Evolutionary conservation across 305 asterid species (phyloP).

Genomic region (Solanum hybrid): DNA sequence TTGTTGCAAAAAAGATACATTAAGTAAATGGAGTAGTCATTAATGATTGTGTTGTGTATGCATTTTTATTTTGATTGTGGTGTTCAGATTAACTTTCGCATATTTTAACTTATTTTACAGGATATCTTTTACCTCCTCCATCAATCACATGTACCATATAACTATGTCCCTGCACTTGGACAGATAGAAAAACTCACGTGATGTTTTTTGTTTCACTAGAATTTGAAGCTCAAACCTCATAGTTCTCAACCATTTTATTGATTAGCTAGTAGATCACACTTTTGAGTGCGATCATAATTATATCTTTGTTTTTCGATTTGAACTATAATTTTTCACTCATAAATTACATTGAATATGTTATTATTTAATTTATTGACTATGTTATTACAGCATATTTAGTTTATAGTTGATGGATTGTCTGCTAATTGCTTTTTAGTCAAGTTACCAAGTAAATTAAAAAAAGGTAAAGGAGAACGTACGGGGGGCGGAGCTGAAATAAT

Average conservation of each 20-base stretch:
- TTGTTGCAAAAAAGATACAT: not conserved
- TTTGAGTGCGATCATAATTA: not conserved
- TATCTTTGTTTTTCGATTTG: no score
- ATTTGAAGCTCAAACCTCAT: not conserved
- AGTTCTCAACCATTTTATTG: not conserved
- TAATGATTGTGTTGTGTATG: not conserved
- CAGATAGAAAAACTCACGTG: not conserved
- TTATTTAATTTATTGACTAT: no score
- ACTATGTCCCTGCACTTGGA: not conserved
- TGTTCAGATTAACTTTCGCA: no score
- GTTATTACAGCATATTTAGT: not conserved
- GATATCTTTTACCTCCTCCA: not conserved
- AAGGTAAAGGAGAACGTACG: not conserved
- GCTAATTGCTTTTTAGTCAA: not conserved
- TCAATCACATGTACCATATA: accelerated
- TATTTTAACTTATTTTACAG: no score
- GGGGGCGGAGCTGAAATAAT: not conserved
- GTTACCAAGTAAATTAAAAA: no score
- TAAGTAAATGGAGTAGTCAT: not conserved
- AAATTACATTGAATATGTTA: not conserved
- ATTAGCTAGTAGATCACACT: not conserved
- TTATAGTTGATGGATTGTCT: not conserved
- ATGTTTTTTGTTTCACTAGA: not conserved
- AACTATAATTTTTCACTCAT: not conserved
- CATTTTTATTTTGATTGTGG: not conserved